Conservation (phyloP, 768 basidiomycete genomes). For the Tricholomella constricta region DNA sequence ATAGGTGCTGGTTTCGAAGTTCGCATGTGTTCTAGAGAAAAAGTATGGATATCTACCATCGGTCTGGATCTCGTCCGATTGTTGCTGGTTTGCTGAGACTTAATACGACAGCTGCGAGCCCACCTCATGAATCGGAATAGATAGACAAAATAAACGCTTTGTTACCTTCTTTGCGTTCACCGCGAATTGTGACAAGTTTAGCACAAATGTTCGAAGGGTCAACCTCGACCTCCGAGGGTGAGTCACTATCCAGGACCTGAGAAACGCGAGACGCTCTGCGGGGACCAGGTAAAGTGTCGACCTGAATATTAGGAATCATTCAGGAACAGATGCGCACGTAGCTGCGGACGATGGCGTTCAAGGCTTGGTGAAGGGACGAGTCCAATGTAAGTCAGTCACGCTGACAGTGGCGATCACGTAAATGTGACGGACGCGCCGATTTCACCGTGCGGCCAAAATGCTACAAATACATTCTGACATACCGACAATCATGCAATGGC, state of each 20-base stretch:
- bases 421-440: background rate
- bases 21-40: background rate
- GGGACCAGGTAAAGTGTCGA: background rate
- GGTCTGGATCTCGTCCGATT: slow-evolving; percentile 71
- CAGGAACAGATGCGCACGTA: background rate
- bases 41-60: slow-evolving; percentile 50
- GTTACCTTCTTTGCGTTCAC: slow-evolving; percentile 69
- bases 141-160: background rate
- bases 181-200: slow-evolving; percentile 61
- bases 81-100: slow-evolving; percentile 62
- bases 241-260: background rate
- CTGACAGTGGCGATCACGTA: too few species aligned
- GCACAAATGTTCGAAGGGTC: slow-evolving; percentile 60
- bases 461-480: background rate
- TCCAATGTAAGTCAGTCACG: too few species aligned
- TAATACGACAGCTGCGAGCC: slow-evolving; percentile 55
- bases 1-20: slow-evolving; percentile 49
- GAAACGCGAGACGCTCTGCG: background rate
- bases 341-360: background rate
- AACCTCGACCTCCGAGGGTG: background rate
- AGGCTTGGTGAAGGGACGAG: too few species aligned
- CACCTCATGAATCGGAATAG: background rate
- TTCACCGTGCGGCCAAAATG: background rate
- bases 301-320: background rate
- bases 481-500: background rate